Evolutionary conservation across 257 asterid species (phyloP).

Genomic region (Solanum paucissectum): DNA sequence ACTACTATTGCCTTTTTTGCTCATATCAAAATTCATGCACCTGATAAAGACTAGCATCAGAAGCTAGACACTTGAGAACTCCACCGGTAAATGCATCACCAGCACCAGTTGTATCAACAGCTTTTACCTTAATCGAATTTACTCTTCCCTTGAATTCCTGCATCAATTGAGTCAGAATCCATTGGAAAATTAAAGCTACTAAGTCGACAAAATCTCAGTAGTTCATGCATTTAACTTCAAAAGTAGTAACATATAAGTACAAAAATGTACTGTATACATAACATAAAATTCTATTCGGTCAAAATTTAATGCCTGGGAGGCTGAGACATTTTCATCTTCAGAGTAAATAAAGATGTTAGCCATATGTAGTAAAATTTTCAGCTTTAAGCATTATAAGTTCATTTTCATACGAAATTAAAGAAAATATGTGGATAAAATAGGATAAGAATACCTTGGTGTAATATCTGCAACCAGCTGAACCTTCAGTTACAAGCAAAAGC

Average conservation of each 20-base stretch:
- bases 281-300: not conserved
- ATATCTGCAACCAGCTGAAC: constrained; percentile 78
- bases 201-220: not conserved
- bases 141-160: constrained; percentile 88
- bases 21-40: constrained; percentile 15
- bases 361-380: not conserved
- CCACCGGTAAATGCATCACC: constrained; percentile 95
- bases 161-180: not conserved
- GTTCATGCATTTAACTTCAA: not conserved
- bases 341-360: not conserved
- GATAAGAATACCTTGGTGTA: constrained; percentile 59
- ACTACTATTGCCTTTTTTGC: not conserved
- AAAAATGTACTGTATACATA: not conserved
- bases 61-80: constrained; percentile 45
- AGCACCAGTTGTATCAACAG: constrained; percentile 88
- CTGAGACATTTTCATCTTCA: not conserved
- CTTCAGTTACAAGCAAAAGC: constrained; percentile 77
- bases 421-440: not conserved
- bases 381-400: not conserved
- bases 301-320: not conserved
- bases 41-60: constrained; percentile 46
- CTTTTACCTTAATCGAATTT: constrained; percentile 43
- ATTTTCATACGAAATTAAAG: not conserved
- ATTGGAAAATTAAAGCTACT: not conserved
- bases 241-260: not conserved